A percentile compares a stretch with the other conserved stretches of the same genome.
These are phyloP conservation scores for Tetratostichococcus sp. DNA, from an alignment of 139 green algal genomes.

Conservation along the genomic window DNA sequence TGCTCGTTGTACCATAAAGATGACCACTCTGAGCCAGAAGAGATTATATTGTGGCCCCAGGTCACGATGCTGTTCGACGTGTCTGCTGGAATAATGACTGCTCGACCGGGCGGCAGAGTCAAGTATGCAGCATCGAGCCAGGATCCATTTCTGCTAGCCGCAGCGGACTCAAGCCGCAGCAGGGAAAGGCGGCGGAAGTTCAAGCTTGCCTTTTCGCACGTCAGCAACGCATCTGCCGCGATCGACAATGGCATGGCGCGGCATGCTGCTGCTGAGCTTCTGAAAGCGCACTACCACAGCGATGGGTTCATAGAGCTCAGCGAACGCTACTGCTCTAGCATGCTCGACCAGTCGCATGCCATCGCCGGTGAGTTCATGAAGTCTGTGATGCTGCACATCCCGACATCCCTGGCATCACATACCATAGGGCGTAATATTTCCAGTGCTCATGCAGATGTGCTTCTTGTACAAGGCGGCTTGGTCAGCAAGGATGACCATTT, in stretches of 20 bases:
- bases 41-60: too few species aligned
- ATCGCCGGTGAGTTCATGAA: too few species aligned
- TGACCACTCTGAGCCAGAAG: too few species aligned
- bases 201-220: neutral
- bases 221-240: neutral
- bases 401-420: too few species aligned
- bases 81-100: neutral
- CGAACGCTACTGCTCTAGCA: neutral
- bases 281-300: neutral
- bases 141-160: neutral
- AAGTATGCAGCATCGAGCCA: neutral
- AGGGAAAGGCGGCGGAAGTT: neutral
- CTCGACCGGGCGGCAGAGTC: neutral
- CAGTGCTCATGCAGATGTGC: too few species aligned
- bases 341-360: neutral
- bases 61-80: neutral
- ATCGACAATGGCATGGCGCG: neutral
- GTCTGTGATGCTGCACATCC: too few species aligned
- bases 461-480: too few species aligned
- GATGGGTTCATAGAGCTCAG: neutral
- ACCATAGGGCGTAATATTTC: too few species aligned
- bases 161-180: neutral
- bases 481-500: neutral
- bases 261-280: neutral
- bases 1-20: too few species aligned